Evolutionary conservation across 805 yeast species (phyloP).

Genomic region (Hanseniaspora thailandica): DNA sequence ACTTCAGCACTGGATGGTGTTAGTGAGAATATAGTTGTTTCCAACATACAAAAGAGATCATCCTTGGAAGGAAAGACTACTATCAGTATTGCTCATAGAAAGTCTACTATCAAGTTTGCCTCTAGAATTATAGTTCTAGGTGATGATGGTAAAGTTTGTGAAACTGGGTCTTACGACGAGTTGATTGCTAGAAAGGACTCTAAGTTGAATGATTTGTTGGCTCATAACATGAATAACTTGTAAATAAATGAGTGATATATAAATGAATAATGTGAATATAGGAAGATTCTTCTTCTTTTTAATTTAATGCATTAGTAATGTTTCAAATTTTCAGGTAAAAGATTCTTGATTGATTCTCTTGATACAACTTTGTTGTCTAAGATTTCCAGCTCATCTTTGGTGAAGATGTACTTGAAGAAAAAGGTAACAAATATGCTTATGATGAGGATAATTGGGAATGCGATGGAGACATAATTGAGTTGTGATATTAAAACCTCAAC

Average conservation of each 20-base stretch:
- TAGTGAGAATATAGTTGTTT: constrained; percentile 74
- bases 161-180: constrained; percentile 49
- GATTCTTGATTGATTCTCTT: constrained; percentile 41
- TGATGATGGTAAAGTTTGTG: constrained; percentile 61
- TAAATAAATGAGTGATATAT: neutral
- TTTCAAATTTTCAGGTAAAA: constrained; percentile 22
- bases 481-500: constrained; percentile 71
- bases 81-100: constrained; percentile 82
- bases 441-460: constrained; percentile 78
- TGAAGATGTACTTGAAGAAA: constrained; percentile 52
- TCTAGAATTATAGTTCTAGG: constrained; percentile 71
- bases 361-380: constrained; percentile 60
- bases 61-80: constrained; percentile 52
- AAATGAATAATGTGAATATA: neutral
- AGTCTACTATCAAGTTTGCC: constrained; percentile 76
- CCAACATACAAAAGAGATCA: constrained; percentile 45
- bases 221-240: constrained; percentile 23
- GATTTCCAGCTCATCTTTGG: constrained; percentile 43
- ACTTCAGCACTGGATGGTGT: constrained; percentile 87
- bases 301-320: neutral
- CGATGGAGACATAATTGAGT: constrained; percentile 81
- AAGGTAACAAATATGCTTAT: constrained; percentile 51
- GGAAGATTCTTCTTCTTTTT: neutral
- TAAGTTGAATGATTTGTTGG: constrained; percentile 29
- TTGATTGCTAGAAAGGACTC: constrained; percentile 34